These are phyloP conservation scores for Ophiostoma himal-ulmi DNA, from an alignment of 2,329 filamentous ascomycete species.

Conservation along the genomic window DNA sequence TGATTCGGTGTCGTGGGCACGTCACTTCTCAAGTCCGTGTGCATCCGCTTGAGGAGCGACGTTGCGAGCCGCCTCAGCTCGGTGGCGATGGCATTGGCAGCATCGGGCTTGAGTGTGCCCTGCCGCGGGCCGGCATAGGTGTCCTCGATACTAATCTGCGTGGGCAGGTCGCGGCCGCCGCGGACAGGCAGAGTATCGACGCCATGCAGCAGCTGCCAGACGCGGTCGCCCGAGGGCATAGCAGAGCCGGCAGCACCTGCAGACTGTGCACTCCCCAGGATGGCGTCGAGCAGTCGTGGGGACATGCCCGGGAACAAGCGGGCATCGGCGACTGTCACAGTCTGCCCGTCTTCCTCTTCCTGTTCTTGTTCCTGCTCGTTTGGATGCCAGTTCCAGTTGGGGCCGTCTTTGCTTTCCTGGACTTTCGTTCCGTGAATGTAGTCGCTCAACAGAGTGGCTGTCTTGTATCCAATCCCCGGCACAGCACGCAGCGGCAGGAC, in stretches of 20 bases:
- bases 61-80: slow-evolving; percentile 63
- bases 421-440: slow-evolving; percentile 35
- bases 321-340: slow-evolving; percentile 60
- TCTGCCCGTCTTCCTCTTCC: slow-evolving; percentile 27
- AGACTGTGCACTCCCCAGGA: slow-evolving; percentile 56
- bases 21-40: slow-evolving; percentile 59
- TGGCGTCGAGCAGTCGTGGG: slow-evolving; percentile 56
- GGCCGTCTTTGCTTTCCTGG: slow-evolving; percentile 29
- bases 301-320: slow-evolving; percentile 59
- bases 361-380: slow-evolving; percentile 29
- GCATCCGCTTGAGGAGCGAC: slow-evolving; percentile 73
- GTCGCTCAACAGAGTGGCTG: slow-evolving; percentile 51
- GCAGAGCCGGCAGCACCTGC: slow-evolving; percentile 37
- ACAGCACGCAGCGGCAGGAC: slow-evolving; percentile 69
- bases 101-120: slow-evolving; percentile 52
- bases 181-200: slow-evolving; percentile 70
- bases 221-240: slow-evolving; percentile 47
- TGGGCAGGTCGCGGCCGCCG: slow-evolving; percentile 64
- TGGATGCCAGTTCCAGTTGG: slow-evolving; percentile 27
- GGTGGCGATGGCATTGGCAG: slow-evolving; percentile 55
- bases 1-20: slow-evolving; percentile 26
- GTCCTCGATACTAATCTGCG: slow-evolving; percentile 92
- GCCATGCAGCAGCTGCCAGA: slow-evolving; percentile 78
- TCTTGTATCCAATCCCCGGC: slow-evolving; percentile 79
- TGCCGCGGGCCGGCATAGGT: slow-evolving; percentile 68